Evolutionary conservation across 2,329 filamentous ascomycete species (phyloP).

Genomic region (Aspergillus brunneoviolaceus): DNA sequence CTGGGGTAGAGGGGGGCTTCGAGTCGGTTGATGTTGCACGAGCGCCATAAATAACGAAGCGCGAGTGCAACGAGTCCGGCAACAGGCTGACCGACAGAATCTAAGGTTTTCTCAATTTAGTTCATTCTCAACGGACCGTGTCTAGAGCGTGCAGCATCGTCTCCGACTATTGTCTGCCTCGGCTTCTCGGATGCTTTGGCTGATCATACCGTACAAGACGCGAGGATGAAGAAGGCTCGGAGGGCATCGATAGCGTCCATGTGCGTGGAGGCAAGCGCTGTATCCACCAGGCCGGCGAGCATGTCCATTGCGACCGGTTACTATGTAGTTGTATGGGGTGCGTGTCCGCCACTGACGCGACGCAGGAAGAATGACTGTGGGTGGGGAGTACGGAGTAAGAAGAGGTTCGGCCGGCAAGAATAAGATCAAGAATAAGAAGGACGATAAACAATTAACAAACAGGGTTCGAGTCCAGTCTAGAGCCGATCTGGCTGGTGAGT

Average conservation of each 20-base stretch:
- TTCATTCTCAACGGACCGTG: conserved; percentile 17
- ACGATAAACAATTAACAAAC: neutral
- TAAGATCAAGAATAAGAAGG: neutral
- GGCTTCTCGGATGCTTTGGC: conserved; percentile 7
- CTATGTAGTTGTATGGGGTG: neutral
- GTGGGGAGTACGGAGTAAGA: neutral
- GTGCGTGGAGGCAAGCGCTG: conserved; percentile 15
- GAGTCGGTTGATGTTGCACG: conserved; percentile 41
- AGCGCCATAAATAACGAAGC: conserved; percentile 62
- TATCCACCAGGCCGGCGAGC: conserved; percentile 14
- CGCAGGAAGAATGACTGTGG: neutral
- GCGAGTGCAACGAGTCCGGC: conserved; percentile 51
- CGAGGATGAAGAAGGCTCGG: conserved; percentile 39
- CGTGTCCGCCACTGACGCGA: conserved; percentile 2
- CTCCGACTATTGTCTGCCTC: neutral
- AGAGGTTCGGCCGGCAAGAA: neutral
- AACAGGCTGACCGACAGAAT: conserved; percentile 51
- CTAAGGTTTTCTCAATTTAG: conserved; percentile 26
- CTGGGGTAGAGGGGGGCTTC: conserved; percentile 6
- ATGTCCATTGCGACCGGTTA: conserved; percentile 13
- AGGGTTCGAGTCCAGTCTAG: neutral
- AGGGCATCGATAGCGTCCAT: conserved; percentile 37
- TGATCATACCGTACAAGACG: conserved; percentile 39
- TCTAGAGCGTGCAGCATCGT: conserved; percentile 5
- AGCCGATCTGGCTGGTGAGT: neutral